Evolutionary conservation across 441 rosid species (phyloP).

Genomic region (Croton laevigatus): DNA sequence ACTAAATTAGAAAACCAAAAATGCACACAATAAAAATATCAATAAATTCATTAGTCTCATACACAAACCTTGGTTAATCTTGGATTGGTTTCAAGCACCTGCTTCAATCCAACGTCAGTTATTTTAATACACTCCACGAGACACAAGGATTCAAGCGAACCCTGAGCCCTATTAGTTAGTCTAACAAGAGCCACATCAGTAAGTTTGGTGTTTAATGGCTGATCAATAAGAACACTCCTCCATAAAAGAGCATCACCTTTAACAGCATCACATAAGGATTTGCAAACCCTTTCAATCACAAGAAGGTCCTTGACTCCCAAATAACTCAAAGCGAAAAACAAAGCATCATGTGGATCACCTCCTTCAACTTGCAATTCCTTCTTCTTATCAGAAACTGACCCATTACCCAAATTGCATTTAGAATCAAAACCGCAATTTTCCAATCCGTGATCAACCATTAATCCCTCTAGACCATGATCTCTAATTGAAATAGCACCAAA

Average conservation of each 20-base stretch:
- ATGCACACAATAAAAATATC: background rate
- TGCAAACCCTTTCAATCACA: slow-evolving; percentile 54
- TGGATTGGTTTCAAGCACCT: slow-evolving; percentile 59
- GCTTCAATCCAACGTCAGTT: slow-evolving; percentile 58
- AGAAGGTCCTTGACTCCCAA: slow-evolving; percentile 65
- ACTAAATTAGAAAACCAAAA: background rate
- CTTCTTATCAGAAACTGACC: slow-evolving; percentile 2
- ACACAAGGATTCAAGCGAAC: slow-evolving; percentile 63
- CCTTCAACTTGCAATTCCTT: slow-evolving; percentile 25
- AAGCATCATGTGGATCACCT: slow-evolving; percentile 47
- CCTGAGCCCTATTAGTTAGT: slow-evolving; percentile 60
- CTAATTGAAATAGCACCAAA: slow-evolving; percentile 20
- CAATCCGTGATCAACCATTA: slow-evolving; percentile 15
- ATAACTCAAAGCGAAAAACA: slow-evolving; percentile 49
- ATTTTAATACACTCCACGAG: slow-evolving; percentile 58
- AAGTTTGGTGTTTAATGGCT: slow-evolving; percentile 59
- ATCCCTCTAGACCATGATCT: slow-evolving; percentile 15
- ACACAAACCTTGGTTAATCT: slow-evolving; percentile 53
- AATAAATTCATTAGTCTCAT: background rate
- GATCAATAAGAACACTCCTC: slow-evolving; percentile 59
- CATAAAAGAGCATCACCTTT: slow-evolving; percentile 54
- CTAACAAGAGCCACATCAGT: slow-evolving; percentile 60
- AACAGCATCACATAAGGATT: slow-evolving; percentile 45
- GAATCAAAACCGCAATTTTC: slow-evolving; percentile 17
- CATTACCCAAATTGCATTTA: background rate